A percentile compares a stretch with the other conserved stretches of the same genome.
Evolutionary conservation across 768 basidiomycete genomes (phyloP).

Genomic region (Boletellus ananas): DNA sequence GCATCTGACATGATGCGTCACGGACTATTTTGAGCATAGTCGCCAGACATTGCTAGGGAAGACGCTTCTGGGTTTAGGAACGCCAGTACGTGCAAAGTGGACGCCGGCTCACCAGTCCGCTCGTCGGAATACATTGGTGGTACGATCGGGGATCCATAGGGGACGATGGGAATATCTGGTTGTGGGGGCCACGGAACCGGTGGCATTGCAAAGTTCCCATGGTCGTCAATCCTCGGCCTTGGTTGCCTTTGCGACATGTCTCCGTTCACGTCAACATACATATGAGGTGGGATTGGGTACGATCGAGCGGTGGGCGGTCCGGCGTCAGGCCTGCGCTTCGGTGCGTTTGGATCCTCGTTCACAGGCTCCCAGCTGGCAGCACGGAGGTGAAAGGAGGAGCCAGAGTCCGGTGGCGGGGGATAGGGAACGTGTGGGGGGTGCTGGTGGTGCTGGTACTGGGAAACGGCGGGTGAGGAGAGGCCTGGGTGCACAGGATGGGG

Average conservation of each 20-base stretch:
- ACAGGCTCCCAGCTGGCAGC: constrained; percentile 56
- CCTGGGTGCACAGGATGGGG: constrained; percentile 27
- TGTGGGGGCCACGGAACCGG: constrained; percentile 32
- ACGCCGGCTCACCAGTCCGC: constrained; percentile 44
- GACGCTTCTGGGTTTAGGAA: constrained; percentile 17
- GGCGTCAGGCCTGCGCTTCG: constrained; percentile 33
- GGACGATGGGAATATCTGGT: constrained; percentile 30
- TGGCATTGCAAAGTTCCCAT: constrained; percentile 28
- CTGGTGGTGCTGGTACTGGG: constrained; percentile 28
- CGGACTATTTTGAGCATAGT: constrained; percentile 42
- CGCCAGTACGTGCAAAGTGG: constrained; percentile 7
- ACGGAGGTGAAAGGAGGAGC: constrained; percentile 49
- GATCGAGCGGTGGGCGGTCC: constrained; percentile 32
- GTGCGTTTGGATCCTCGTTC: constrained; percentile 35
- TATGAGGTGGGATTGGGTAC: constrained; percentile 33
- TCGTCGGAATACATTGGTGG: constrained; percentile 55
- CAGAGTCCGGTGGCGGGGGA: constrained; percentile 26
- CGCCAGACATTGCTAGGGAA: constrained; percentile 39
- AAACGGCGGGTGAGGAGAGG: constrained; percentile 22
- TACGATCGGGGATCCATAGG: constrained; percentile 44
- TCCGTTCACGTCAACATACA: constrained; percentile 35
- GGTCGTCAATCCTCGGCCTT: constrained; percentile 31
- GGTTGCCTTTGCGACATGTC: constrained; percentile 27
- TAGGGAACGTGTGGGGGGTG: constrained; percentile 27
- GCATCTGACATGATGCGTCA: constrained; percentile 19